phyloP scores from a whole-genome alignment of 257 asterid genomes.

The Solanum rostratum region DNA sequence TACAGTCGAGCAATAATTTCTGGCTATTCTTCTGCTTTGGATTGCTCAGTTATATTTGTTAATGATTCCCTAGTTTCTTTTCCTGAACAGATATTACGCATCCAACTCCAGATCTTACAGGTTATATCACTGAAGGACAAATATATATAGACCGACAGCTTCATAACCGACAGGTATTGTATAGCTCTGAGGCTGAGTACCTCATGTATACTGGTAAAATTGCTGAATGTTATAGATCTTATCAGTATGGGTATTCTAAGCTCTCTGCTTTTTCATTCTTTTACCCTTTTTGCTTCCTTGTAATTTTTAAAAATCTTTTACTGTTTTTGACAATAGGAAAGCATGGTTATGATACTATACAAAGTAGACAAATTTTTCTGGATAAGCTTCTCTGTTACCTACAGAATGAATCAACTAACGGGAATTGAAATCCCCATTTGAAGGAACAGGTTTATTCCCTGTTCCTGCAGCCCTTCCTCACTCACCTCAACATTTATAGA shows the following conservation, averaged over 20 bases:
- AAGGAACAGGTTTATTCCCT: background rate
- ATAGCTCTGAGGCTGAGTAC: background rate
- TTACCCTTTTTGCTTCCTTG: background rate
- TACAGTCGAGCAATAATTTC: constrained; percentile 20
- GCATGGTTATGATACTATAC: background rate
- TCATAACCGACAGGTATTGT: constrained; percentile 31
- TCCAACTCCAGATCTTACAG: constrained; percentile 99
- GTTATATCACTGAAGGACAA: constrained; percentile 99
- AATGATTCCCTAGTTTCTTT: background rate
- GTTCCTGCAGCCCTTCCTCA: background rate
- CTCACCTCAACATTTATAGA: background rate
- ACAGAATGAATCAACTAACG: background rate
- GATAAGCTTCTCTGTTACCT: background rate
- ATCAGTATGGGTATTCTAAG: background rate
- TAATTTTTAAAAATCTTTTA: background rate
- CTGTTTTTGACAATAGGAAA: background rate
- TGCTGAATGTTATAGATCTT: background rate
- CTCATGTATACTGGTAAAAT: background rate
- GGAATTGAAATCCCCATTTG: background rate
- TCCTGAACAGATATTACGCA: constrained; percentile 83
- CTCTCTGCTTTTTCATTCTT: background rate
- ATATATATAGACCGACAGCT: constrained; percentile 97
- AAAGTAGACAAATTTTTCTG: background rate
- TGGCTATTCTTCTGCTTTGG: constrained; percentile 18
- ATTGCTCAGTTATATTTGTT: background rate